Evolutionary conservation across 805 yeast species (phyloP).

Genomic region (Cyberlindnera suaveolens): DNA sequence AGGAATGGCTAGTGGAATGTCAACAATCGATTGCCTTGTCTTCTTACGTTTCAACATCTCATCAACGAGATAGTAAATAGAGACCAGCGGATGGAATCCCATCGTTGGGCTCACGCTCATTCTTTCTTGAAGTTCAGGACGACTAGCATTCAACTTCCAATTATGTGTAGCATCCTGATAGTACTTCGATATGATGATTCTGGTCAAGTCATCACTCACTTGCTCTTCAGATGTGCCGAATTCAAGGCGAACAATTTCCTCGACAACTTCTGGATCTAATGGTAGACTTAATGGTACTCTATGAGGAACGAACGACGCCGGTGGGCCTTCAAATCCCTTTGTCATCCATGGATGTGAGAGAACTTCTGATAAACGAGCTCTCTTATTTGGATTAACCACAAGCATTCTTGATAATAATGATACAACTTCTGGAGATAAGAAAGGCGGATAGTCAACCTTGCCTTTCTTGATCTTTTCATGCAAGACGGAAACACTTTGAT

Average conservation of each 20-base stretch:
- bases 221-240: slow-evolving; percentile 61
- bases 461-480: slow-evolving; percentile 95
- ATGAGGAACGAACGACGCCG: slow-evolving; percentile 66
- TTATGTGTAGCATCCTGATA: slow-evolving; percentile 57
- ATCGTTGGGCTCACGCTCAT: slow-evolving; percentile 52
- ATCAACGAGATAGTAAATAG: slow-evolving; percentile 78
- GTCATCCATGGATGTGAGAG: slow-evolving; percentile 92
- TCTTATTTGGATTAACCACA: slow-evolving; percentile 77
- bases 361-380: slow-evolving; percentile 77
- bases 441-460: slow-evolving; percentile 82
- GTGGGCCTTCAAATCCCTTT: slow-evolving; percentile 73
- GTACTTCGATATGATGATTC: slow-evolving; percentile 54
- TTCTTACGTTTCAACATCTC: slow-evolving; percentile 74
- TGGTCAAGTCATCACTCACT: slow-evolving; percentile 48
- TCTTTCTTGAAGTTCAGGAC: slow-evolving; percentile 4
- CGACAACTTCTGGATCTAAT: slow-evolving; percentile 57
- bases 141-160: slow-evolving; percentile 39
- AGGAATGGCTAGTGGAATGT: slow-evolving; percentile 15
- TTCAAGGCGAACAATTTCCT: slow-evolving; percentile 72
- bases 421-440: slow-evolving; percentile 72
- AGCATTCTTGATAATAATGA: slow-evolving; percentile 81
- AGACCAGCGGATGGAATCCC: slow-evolving; percentile 82
- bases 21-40: slow-evolving; percentile 42
- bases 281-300: slow-evolving; percentile 72
- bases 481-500: slow-evolving; percentile 82